These are phyloP conservation scores for Podospora bellae-mahoneyi DNA, from an alignment of 495 filamentous ascomycete genomes.

Conservation along the genomic window DNA sequence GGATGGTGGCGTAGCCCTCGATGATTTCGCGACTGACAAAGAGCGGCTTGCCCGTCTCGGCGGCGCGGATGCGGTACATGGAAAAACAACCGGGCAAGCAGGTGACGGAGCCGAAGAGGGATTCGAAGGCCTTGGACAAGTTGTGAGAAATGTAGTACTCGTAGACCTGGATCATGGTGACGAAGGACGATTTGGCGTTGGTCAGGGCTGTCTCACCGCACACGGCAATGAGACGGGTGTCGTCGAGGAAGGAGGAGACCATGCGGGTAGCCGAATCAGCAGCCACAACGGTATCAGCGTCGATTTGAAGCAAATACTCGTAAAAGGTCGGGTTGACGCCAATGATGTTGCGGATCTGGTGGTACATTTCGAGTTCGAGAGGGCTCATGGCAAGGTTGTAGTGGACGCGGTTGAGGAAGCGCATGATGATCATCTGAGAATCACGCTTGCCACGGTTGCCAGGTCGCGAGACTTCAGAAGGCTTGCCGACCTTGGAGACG, in stretches of 20 bases:
- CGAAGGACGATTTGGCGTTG: slow-evolving; percentile 86
- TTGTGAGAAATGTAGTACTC: slow-evolving; percentile 99
- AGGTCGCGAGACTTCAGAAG: slow-evolving; percentile 91
- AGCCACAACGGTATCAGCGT: slow-evolving; percentile 93
- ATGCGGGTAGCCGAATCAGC: slow-evolving; percentile 89
- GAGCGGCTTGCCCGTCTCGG: slow-evolving; percentile 88
- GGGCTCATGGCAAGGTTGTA: slow-evolving; percentile 96
- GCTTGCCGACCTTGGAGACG: slow-evolving; percentile 95
- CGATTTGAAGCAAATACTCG: slow-evolving; percentile 94
- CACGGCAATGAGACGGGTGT: slow-evolving; percentile 85
- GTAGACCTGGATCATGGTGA: slow-evolving; percentile 99
- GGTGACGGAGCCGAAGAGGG: slow-evolving; percentile 93
- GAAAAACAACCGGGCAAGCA: slow-evolving; percentile 97
- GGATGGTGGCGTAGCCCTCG: slow-evolving; percentile 81
- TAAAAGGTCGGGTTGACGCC: slow-evolving; percentile 98
- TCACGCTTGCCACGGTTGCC: slow-evolving; percentile 99
- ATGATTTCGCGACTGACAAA: slow-evolving; percentile 92
- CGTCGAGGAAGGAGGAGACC: slow-evolving; percentile 84
- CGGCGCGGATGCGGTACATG: slow-evolving; percentile 95
- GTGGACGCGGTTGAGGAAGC: slow-evolving; percentile 96
- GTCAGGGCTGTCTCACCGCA: slow-evolving; percentile 93
- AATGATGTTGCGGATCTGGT: slow-evolving; percentile 98
- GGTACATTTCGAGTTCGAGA: slow-evolving; percentile 95
- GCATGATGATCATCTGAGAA: slow-evolving; percentile 96
- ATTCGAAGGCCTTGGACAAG: slow-evolving; percentile 96